phyloP scores from a whole-genome alignment of 2,329 filamentous ascomycete species.

The Scopulariopsis brevicaulis region DNA sequence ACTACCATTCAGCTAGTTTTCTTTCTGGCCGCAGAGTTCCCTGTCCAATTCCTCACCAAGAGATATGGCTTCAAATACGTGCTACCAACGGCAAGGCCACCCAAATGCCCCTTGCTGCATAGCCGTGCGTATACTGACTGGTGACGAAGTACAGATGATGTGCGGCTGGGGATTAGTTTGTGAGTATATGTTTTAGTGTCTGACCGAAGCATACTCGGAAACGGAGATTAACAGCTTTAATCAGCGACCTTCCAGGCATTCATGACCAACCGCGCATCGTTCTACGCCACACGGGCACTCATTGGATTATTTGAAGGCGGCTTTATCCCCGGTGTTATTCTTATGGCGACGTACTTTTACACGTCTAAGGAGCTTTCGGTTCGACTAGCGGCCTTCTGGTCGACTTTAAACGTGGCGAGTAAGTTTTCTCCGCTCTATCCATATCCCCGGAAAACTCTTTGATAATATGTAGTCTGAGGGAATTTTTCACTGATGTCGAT shows the following conservation, averaged over 20 bases:
- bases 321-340: slow-evolving; percentile 47
- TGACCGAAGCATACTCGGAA: not conserved
- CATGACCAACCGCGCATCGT: slow-evolving; percentile 31
- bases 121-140: not conserved
- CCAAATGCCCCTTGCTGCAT: not conserved
- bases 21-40: slow-evolving; percentile 45
- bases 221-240: slow-evolving; percentile 16
- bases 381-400: slow-evolving; percentile 60
- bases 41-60: slow-evolving; percentile 46
- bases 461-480: not conserved
- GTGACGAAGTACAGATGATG: slow-evolving; percentile 16
- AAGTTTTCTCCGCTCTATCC: not conserved
- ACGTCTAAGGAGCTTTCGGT: slow-evolving; percentile 55
- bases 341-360: slow-evolving; percentile 65
- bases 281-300: slow-evolving; percentile 37
- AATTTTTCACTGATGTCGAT: not conserved
- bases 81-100: slow-evolving; percentile 26
- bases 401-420: slow-evolving; percentile 28
- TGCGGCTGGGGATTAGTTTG: slow-evolving; percentile 32
- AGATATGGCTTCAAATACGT: slow-evolving; percentile 44
- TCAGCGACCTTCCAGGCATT: slow-evolving; percentile 33
- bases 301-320: slow-evolving; percentile 43
- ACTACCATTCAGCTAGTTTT: slow-evolving; percentile 42
- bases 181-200: slow-evolving; percentile 5
- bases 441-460: not conserved